Conservation (phyloP, 495 filamentous ascomycete genomes). For the Neurospora pannonica region DNA sequence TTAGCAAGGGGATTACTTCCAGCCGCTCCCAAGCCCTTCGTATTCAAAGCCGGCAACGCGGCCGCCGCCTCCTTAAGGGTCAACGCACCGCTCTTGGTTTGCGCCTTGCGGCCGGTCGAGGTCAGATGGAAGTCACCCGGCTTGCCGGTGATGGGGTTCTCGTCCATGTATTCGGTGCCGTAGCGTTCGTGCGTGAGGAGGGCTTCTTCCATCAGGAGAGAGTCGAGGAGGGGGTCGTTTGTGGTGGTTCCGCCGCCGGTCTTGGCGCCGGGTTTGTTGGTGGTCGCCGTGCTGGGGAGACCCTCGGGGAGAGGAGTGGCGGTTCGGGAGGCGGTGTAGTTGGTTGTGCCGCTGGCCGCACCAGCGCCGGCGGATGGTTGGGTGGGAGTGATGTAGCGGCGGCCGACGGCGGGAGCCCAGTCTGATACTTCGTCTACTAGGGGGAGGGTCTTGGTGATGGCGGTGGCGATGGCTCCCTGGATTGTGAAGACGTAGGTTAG, state of each 20-base stretch:
- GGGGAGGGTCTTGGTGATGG: slow-evolving; percentile 57
- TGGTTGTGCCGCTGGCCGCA: slow-evolving; percentile 12
- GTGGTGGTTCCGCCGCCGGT: slow-evolving; percentile 9
- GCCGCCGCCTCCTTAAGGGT: not conserved
- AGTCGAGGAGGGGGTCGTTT: slow-evolving; percentile 27
- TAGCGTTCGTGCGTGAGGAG: slow-evolving; percentile 54
- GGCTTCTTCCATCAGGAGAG: slow-evolving; percentile 57
- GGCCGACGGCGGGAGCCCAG: slow-evolving; percentile 65
- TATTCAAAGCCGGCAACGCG: slow-evolving; percentile 26
- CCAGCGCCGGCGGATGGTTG: slow-evolving; percentile 11
- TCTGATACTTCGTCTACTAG: slow-evolving; percentile 47
- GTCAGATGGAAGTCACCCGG: slow-evolving; percentile 79
- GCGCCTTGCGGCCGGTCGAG: slow-evolving; percentile 41
- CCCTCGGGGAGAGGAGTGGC: slow-evolving; percentile 3
- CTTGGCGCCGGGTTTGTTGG: slow-evolving; percentile 48
- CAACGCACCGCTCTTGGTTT: slow-evolving; percentile 17
- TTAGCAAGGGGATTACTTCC: slow-evolving; percentile 26
- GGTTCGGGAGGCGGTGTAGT: slow-evolving; percentile 21
- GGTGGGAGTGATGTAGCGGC: slow-evolving; percentile 56
- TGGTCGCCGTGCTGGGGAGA: slow-evolving; percentile 47
- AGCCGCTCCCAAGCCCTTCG: slow-evolving; percentile 14
- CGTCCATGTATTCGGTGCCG: slow-evolving; percentile 80
- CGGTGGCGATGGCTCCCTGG: slow-evolving; percentile 48
- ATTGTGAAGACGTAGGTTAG: slow-evolving; percentile 5
- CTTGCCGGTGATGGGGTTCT: slow-evolving; percentile 76